Percentiles rank a stretch among this genome's conserved stretches.
Evolutionary conservation across 495 filamentous ascomycete genomes (phyloP).

Genomic region (Hypomontagnella submonticulosa): DNA sequence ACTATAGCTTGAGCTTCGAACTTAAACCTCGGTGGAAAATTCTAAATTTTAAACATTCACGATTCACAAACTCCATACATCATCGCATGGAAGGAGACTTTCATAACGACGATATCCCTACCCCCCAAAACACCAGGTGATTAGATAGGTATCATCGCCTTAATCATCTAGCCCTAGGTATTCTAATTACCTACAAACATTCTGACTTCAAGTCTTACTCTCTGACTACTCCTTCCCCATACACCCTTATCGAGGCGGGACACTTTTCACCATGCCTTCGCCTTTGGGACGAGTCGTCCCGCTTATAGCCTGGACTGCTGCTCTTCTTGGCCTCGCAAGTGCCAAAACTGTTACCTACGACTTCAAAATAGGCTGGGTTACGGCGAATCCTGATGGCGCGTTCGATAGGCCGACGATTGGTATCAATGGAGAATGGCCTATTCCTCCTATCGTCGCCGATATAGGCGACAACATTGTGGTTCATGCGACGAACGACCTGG

Average conservation of each 20-base stretch:
- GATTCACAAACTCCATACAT: too few relatives aligned
- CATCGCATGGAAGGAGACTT: too few relatives aligned
- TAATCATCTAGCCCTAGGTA: constrained; percentile 14
- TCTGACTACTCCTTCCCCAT: constrained; percentile 3
- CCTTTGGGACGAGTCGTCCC: constrained; percentile 25
- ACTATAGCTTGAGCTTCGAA: too few relatives aligned
- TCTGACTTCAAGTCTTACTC: not conserved
- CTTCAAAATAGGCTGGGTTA: constrained; percentile 84
- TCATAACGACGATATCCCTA: too few relatives aligned
- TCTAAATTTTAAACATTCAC: too few relatives aligned
- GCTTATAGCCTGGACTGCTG: constrained; percentile 48
- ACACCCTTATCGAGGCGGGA: constrained; percentile 14
- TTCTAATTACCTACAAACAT: not conserved
- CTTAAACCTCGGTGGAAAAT: too few relatives aligned
- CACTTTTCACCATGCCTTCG: constrained; percentile 28
- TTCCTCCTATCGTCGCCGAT: constrained; percentile 73
- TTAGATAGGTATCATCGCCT: too few relatives aligned
- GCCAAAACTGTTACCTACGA: constrained; percentile 76
- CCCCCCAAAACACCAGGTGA: too few relatives aligned
- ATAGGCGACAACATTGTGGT: constrained; percentile 78
- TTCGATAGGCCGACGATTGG: constrained; percentile 75
- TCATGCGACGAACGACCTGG: constrained; percentile 77
- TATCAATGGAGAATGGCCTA: constrained; percentile 84
- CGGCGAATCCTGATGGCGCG: constrained; percentile 80
- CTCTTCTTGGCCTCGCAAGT: constrained; percentile 49